A percentile compares a stretch with the other conserved stretches of the same genome.
These are phyloP conservation scores for Aphanoascus verrucosus DNA, from an alignment of 2,329 filamentous ascomycete genomes.

Conservation along the genomic window DNA sequence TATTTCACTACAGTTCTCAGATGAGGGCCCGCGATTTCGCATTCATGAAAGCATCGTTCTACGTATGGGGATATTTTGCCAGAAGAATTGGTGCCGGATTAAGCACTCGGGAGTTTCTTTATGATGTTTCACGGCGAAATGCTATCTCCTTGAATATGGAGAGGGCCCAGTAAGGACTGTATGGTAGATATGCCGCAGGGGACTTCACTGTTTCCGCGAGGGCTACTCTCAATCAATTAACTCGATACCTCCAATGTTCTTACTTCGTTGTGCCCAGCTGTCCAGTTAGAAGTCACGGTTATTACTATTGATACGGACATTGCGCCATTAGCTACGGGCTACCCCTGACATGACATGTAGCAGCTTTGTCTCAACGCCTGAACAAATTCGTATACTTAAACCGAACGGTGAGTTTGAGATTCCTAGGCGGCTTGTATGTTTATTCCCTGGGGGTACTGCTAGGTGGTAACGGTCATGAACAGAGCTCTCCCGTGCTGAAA, in stretches of 20 bases:
- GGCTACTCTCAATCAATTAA: neutral
- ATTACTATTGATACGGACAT: neutral
- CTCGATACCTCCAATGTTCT: neutral
- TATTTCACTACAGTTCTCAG: conserved; percentile 8
- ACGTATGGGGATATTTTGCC: neutral
- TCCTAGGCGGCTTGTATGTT: no score
- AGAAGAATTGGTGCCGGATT: neutral
- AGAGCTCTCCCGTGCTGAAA: neutral
- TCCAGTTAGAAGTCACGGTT: no score
- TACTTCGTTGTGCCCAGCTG: neutral
- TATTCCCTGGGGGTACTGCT: no score
- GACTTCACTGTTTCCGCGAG: neutral
- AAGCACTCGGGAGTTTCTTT: neutral
- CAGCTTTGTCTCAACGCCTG: neutral
- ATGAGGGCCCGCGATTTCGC: conserved; percentile 17
- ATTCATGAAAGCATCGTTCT: conserved; percentile 13
- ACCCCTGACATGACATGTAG: neutral
- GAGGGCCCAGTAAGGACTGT: conserved; percentile 2
- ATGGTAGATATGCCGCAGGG: conserved; percentile 2
- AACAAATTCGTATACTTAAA: neutral
- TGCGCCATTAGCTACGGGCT: neutral
- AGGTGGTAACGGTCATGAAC: no score
- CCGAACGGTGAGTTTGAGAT: no score
- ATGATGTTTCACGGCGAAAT: conserved; percentile 1
- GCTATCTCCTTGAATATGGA: conserved; percentile 3